Base-by-base conservation (phyloP, 2,329 filamentous ascomycete genomes). In the Sarocladium strictum region DNA sequence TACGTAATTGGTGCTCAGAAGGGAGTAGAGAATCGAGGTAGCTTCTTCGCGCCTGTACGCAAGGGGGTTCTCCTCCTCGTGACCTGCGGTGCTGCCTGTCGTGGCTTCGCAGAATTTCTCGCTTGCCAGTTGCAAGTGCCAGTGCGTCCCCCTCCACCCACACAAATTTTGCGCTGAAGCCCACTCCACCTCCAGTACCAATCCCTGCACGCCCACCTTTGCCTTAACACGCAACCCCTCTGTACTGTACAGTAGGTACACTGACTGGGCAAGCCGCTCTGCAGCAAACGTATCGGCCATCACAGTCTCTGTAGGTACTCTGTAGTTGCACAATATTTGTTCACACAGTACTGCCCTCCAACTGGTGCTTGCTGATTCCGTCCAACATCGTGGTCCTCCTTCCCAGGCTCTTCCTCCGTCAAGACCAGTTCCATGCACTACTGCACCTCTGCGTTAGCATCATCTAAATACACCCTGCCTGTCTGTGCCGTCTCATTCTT, bases 401-500 rank as follows among this genome's bases (percentile, higher is more conserved):
- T n/a, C n/a, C n/a, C n/a, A n/a, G n/a, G n/a, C n/a, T n/a, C 29
- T 12, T 32, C 29, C 29, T 32, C 29, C 29, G 12, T 32, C 29
- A 32, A 6, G 7, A 12, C 29, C 47, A 3, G 27, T 12, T 29
- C 17, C 14, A 29, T 27, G 23, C 23, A 29, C 43, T 51, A 51
- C 47, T 51, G 47, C 47, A 51, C 15, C 26, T 24, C 47, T 27
- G 47, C 47, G 27, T 51, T 51, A 51, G 47, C n/a, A 51, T 51
- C 27, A 14, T 17, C 47, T 33, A 33, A 21, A 11, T 43, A 14
- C 38, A 43, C 38, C 14, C 38, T 9, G 38, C 38, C n/a, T 19
- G 6, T 9, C 37, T 7, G 14, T n/a, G 37, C 15, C 15, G 37
- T 15, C 17, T 40, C 37, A 14, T 19, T 9, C 32, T 33, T 33